A percentile compares a stretch with the other conserved stretches of the same genome.
phyloP scores from a whole-genome alignment of 1,284 basidiomycete species.

The Puccinia horiana region DNA sequence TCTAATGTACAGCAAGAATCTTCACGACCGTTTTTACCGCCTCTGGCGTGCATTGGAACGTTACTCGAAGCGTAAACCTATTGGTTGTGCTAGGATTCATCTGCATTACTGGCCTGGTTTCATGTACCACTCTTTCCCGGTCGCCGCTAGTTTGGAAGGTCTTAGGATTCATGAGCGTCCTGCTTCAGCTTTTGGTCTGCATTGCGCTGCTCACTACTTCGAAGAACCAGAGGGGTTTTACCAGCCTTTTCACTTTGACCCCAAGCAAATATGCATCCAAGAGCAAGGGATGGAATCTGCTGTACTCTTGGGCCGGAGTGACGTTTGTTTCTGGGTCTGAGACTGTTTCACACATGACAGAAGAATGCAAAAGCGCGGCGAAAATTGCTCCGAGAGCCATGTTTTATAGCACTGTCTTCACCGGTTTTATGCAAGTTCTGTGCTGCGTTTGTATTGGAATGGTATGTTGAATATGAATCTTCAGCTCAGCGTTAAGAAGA shows the following conservation, averaged over 20 bases:
- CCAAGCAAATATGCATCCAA: background rate
- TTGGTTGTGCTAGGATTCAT: background rate
- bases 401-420: slow-evolving; percentile 12
- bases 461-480: slow-evolving; percentile 3
- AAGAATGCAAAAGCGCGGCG: slow-evolving; percentile 31
- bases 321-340: slow-evolving; percentile 23
- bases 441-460: slow-evolving; percentile 15
- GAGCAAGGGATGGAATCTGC: slow-evolving; percentile 15
- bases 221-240: slow-evolving; percentile 20
- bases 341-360: slow-evolving; percentile 30
- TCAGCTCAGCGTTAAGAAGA: background rate
- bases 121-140: background rate
- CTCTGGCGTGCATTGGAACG: slow-evolving; percentile 21
- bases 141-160: slow-evolving; percentile 45
- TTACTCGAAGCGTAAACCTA: background rate
- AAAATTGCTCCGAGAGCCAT: slow-evolving; percentile 24
- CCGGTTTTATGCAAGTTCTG: background rate
- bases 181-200: slow-evolving; percentile 28
- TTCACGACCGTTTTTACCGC: slow-evolving; percentile 21
- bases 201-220: slow-evolving; percentile 26
- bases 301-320: background rate
- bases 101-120: background rate
- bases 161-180: background rate
- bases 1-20: background rate
- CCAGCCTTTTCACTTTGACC: slow-evolving; percentile 8